Conservation (phyloP, 345 rosid genomes). For the Ceriops decandra region DNA sequence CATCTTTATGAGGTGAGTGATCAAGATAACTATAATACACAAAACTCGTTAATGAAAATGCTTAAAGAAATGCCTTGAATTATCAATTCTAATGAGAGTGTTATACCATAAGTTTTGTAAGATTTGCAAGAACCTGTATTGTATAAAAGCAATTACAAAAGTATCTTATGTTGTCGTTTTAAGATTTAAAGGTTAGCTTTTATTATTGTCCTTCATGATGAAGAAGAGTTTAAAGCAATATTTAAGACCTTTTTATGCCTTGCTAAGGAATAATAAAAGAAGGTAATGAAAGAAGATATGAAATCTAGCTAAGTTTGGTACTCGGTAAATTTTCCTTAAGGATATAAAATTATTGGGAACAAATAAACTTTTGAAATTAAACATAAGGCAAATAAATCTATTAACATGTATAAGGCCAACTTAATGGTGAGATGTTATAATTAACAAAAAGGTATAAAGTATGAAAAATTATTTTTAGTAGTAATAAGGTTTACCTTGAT, state of each 20-base stretch:
- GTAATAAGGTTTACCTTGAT: too few relatives aligned
- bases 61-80: too few relatives aligned
- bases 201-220: background rate
- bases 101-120: background rate
- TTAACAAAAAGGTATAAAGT: too few relatives aligned
- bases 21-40: background rate
- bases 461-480: too few relatives aligned
- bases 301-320: background rate
- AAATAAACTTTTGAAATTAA: too few relatives aligned
- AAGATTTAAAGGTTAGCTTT: background rate
- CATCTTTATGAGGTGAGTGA: background rate
- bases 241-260: fast-evolving
- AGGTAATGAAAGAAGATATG: background rate
- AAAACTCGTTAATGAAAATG: background rate
- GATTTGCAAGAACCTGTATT: background rate
- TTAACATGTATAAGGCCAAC: background rate
- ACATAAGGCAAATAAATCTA: too few relatives aligned
- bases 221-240: background rate
- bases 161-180: background rate
- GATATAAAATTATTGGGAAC: background rate
- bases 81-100: too few relatives aligned
- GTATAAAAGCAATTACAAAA: background rate
- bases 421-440: too few relatives aligned
- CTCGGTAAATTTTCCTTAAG: background rate
- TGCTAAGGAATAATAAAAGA: background rate